These are phyloP conservation scores for Komagataella populi DNA, from an alignment of 805 yeast species.

Conservation along the genomic window DNA sequence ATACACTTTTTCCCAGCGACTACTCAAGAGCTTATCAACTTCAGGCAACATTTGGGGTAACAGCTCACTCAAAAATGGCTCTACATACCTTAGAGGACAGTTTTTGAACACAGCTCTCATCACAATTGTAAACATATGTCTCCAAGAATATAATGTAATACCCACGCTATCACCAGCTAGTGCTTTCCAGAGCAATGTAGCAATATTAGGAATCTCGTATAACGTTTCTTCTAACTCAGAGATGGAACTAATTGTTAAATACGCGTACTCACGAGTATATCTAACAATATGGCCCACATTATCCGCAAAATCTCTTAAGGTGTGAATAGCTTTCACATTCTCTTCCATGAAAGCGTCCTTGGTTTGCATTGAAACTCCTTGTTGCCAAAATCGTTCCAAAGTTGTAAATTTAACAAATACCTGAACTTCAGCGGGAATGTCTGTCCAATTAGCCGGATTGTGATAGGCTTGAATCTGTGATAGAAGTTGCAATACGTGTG, in stretches of 20 bases:
- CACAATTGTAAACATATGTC: constrained; percentile 87
- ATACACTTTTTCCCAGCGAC: constrained; percentile 62
- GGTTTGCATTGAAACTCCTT: constrained; percentile 89
- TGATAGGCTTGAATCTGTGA: constrained; percentile 91
- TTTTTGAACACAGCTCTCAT: constrained; percentile 76
- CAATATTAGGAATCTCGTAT: constrained; percentile 76
- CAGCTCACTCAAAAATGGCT: constrained; percentile 59
- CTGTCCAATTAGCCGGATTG: constrained; percentile 84
- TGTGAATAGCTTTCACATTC: constrained; percentile 84
- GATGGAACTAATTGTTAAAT: constrained; percentile 78
- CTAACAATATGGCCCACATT: constrained; percentile 92
- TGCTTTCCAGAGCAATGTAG: constrained; percentile 67
- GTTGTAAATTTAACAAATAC: constrained; percentile 83
- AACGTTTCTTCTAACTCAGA: constrained; percentile 82
- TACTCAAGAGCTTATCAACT: constrained; percentile 60
- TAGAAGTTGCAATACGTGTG: constrained; percentile 76
- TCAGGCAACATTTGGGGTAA: constrained; percentile 66
- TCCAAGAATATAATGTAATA: constrained; percentile 90
- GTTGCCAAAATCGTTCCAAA: constrained; percentile 96
- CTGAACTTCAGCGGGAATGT: constrained; percentile 79
- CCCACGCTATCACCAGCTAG: constrained; percentile 80
- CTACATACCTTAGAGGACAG: constrained; percentile 65
- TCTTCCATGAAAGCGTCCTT: constrained; percentile 92
- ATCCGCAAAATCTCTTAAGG: constrained; percentile 93
- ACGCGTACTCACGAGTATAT: constrained; percentile 92